These are phyloP conservation scores for Alternaria alternata DNA, from an alignment of 2,329 filamentous ascomycete species.

Conservation along the genomic window DNA sequence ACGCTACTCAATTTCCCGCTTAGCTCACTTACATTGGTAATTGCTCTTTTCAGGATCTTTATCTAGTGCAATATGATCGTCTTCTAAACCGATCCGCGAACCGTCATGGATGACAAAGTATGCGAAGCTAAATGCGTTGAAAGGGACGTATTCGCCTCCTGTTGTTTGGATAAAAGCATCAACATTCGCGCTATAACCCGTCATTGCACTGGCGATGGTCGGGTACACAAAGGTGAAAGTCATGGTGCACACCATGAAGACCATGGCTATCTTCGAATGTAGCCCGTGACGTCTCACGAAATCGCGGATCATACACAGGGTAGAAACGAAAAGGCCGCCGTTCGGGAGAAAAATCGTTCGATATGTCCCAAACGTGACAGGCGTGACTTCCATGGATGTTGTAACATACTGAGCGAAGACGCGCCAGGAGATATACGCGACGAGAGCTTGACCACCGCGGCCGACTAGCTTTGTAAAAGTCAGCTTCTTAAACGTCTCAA, in stretches of 20 bases:
- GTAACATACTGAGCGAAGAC: constrained; percentile 31
- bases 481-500: not conserved
- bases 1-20: not conserved
- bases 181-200: constrained; percentile 24
- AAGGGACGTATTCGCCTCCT: constrained; percentile 13
- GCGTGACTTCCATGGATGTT: constrained; percentile 26
- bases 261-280: constrained; percentile 26
- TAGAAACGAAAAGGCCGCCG: constrained; percentile 7
- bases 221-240: constrained; percentile 25
- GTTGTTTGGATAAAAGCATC: constrained; percentile 17
- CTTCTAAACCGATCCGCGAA: constrained; percentile 9
- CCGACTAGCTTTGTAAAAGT: constrained; percentile 21
- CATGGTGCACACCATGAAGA: constrained; percentile 30
- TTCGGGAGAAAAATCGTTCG: constrained; percentile 25
- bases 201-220: constrained; percentile 31
- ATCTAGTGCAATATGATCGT: constrained; percentile 7
- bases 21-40: not conserved
- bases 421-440: constrained; percentile 27
- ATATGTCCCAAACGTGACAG: constrained; percentile 29
- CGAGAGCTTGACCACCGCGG: constrained; percentile 30
- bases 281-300: constrained; percentile 18
- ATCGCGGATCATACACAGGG: constrained; percentile 7
- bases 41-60: not conserved
- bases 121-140: constrained; percentile 12
- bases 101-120: constrained; percentile 28